A percentile compares a stretch with the other conserved stretches of the same genome.
Conservation (phyloP, 2,329 filamentous ascomycete species). For the Sclerotinia sclerotiorum region DNA sequence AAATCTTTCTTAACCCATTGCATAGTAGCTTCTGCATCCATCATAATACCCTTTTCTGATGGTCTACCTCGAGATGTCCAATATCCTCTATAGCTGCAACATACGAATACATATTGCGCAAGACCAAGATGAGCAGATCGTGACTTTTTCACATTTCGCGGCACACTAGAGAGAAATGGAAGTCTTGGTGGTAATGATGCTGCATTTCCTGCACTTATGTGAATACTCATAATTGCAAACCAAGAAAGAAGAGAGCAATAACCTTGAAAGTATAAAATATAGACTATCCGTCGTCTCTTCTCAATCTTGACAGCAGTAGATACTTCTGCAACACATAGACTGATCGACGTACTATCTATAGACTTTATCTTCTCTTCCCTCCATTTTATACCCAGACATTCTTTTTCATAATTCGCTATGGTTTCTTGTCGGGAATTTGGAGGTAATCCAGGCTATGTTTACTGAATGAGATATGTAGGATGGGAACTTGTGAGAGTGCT, state of each 20-base stretch:
- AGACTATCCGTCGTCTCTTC: constrained; percentile 41
- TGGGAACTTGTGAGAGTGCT: background rate
- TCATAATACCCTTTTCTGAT: constrained; percentile 67
- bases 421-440: constrained; percentile 68
- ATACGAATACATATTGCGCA: constrained; percentile 50
- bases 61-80: constrained; percentile 75
- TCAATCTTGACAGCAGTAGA: constrained; percentile 8
- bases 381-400: constrained; percentile 66
- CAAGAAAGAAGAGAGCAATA: constrained; percentile 29
- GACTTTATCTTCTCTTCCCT: constrained; percentile 60
- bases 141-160: constrained; percentile 48
- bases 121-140: constrained; percentile 12
- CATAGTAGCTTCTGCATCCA: constrained; percentile 65
- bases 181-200: constrained; percentile 58
- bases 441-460: constrained; percentile 74
- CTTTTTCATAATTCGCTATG: constrained; percentile 60
- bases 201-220: constrained; percentile 52
- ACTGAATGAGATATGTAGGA: constrained; percentile 12
- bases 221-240: constrained; percentile 28
- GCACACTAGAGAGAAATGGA: constrained; percentile 55
- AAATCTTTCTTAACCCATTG: constrained; percentile 56
- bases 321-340: constrained; percentile 51
- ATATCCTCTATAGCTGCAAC: constrained; percentile 56
- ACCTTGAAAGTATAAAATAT: constrained; percentile 60
- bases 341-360: constrained; percentile 64